phyloP scores from a whole-genome alignment of 306 rosid species.

The Phaseolus lunatus region DNA sequence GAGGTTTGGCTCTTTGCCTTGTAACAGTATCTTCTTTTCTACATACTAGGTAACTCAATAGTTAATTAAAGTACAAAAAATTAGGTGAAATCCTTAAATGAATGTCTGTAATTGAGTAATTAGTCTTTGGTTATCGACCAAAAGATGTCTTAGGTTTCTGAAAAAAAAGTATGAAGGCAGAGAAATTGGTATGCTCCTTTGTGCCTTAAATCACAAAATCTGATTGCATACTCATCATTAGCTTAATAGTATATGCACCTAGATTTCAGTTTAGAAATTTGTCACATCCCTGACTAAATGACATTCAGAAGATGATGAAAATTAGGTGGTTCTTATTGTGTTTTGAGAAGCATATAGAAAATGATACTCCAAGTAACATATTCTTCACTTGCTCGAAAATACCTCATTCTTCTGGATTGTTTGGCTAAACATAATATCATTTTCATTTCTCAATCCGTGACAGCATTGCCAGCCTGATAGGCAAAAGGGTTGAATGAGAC shows the following conservation, averaged over 20 bases:
- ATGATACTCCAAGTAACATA: constrained; percentile 25
- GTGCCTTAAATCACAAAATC: constrained; percentile 13
- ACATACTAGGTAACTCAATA: constrained; percentile 1
- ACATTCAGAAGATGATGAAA: background rate
- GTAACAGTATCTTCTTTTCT: constrained; percentile 25
- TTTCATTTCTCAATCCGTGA: constrained; percentile 42
- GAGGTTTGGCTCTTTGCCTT: constrained; percentile 7
- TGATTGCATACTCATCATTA: constrained; percentile 20
- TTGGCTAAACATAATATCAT: constrained; percentile 22
- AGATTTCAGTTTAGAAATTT: constrained; percentile 23
- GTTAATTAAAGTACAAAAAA: constrained; percentile 10
- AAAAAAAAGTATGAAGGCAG: background rate
- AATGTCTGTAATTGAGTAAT: background rate
- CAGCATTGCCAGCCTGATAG: constrained; percentile 50
- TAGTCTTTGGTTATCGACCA: background rate
- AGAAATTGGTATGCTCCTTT: background rate
- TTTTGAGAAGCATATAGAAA: constrained; percentile 30
- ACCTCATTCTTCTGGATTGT: constrained; percentile 29
- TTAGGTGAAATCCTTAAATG: background rate
- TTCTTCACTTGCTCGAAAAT: constrained; percentile 16
- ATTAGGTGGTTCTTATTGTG: constrained; percentile 3
- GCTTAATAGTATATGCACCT: constrained; percentile 18
- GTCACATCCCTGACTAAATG: background rate
- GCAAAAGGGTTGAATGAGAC: constrained; percentile 53
- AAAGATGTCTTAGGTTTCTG: background rate